Conservation (phyloP, 1,139 yeast genomes). For the Suhomyces bribrorum region DNA sequence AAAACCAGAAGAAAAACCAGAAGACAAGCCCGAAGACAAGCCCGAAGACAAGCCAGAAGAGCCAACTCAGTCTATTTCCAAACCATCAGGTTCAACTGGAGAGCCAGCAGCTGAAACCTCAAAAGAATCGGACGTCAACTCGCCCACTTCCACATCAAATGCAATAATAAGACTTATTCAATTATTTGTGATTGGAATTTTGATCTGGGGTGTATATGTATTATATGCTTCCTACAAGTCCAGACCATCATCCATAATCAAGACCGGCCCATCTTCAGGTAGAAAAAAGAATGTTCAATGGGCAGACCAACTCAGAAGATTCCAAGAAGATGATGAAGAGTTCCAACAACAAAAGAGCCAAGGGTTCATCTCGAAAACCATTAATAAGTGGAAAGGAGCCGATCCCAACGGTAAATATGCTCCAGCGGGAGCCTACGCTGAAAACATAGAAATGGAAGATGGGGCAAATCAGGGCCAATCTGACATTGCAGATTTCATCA, state of each 20-base stretch:
- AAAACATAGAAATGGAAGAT: conserved; percentile 44
- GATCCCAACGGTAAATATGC: conserved; percentile 31
- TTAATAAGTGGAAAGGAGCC: conserved; percentile 35
- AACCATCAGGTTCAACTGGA: conserved; percentile 1
- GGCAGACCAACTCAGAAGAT: conserved; percentile 52
- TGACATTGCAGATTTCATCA: conserved; percentile 37
- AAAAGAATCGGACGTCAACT: not conserved
- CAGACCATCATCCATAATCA: conserved; percentile 48
- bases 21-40: conserved; percentile 8
- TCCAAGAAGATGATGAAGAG: conserved; percentile 36
- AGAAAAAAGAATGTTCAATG: conserved; percentile 59
- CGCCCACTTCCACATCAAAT: conserved; percentile 22
- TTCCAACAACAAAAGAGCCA: conserved; percentile 20
- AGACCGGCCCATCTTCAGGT: conserved; percentile 34
- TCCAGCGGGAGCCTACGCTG: conserved; percentile 26
- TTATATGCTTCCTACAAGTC: conserved; percentile 39
- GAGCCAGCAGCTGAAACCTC: conserved; percentile 1
- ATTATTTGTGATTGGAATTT: conserved; percentile 39
- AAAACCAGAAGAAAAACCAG: conserved; percentile 8
- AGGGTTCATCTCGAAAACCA: conserved; percentile 42
- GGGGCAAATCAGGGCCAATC: conserved; percentile 16
- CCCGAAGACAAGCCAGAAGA: conserved; percentile 2
- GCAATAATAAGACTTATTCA: conserved; percentile 45
- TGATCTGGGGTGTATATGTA: conserved; percentile 48
- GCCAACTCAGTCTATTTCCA: not conserved